Evolutionary conservation across 768 basidiomycete genomes (phyloP), one percentile per base, ranked within the genome.

Genomic region (Amanita molliuscula): DNA sequence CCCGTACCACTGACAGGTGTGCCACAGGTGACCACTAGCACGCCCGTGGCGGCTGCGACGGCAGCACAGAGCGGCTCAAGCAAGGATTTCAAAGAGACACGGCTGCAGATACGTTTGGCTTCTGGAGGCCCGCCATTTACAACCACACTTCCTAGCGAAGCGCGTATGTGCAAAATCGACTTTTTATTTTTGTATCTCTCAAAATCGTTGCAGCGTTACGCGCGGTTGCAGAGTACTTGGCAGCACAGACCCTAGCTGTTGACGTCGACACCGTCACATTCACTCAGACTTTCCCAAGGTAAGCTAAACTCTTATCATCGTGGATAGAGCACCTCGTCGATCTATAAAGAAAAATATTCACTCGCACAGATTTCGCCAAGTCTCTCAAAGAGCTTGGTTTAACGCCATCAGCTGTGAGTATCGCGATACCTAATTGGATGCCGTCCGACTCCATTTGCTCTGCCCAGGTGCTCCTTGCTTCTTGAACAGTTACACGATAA

Each of bases 71-170:
- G 71, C 3, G 65, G 73, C 1, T 68, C 81, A 5, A 80, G 87
- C 18, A 83, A 78, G 56, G 90, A 95, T 48, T 92, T 84, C 62
- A 82, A 81, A 47, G 84, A 92, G 59, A 93, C 95, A 2, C 71
- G 95, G 51, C 70, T 98, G 46, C 95, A 95, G 67, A 92, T 96
- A 52, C 79, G 95, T 21, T 67, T 96, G 61, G 79, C 87, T 15
- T 79, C 76, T 4, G 92, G 91, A 8, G 84, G 88, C 1, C 76
- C 77, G 54, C 92, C 91, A 4, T 76, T 88, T 54, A 88, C 84
- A 6, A 88, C 84, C 11, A 88, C 86, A 8, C 62, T 92, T 40
- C 64, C 83, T n/a, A 89, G 85, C 57, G 85, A 89, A 53, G 72
- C 84, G 20, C 76, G 89, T 89, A 61, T 58, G 84, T 74, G 7